Base-by-base conservation (phyloP, 2,329 filamentous ascomycete genomes). In the Aspergillus sp. region DNA sequence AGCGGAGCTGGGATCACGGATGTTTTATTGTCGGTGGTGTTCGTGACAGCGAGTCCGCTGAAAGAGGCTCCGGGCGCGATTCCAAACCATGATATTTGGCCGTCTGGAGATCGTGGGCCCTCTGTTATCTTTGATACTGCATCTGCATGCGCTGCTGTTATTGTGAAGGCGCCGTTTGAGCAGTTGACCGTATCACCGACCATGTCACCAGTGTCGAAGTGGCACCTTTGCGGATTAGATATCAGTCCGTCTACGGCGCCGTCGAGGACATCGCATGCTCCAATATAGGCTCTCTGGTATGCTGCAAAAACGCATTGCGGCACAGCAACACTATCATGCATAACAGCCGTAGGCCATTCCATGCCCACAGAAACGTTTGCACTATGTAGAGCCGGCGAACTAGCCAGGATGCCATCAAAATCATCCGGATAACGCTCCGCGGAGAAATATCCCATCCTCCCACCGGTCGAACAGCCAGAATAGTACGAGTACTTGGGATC, bases 391-490 rank as follows among this genome's bases (percentile, higher is more conserved):
- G 77, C 77, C n/a, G 71, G 77, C 49, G 79, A 74, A 24, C 73
- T 76, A 10, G 75, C 73, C 32, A 79, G 69, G 60, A 81, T 78
- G 20, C 79, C 79, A 57, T 81, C 77, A 56, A 79, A 81, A 51
- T 79, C 77, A 2, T 74, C 66, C 0, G 78, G 79, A 61, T 73
- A 81, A 46, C 72, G 67, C 60, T 80, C 73, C 4, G 76, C 75
- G 4, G 74, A 73, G 63, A 77, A 77, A 45, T 81, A 61, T 42
- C 79, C 80, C 65, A 81, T 78, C 22, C 75, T 69, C n/a, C 79
- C 79, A 57, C 79, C 80, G 14, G 75, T 75, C 2, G 78, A 80
- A 67, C 80, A 81, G 16, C 78, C 78, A 45, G 76, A 66, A 65
- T 76, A 81, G 68, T 81, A 81, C 4, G 77, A 77, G 56, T 71